Evolutionary conservation across 148 eudicot genomes (phyloP).

Genomic region (Arbutus unedo): DNA sequence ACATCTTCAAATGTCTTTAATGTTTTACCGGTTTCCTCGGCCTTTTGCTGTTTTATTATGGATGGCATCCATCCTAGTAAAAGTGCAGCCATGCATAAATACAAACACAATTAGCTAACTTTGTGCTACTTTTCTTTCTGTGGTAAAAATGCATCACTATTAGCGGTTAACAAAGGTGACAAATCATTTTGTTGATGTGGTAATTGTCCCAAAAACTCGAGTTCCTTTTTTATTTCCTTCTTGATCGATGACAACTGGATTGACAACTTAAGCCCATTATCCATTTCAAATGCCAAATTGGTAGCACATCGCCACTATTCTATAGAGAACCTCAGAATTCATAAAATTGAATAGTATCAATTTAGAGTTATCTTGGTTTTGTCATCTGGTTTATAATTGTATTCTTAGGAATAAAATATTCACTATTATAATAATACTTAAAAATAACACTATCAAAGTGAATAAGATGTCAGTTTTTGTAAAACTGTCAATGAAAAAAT

Average conservation of each 20-base stretch:
- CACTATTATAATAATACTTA: no score
- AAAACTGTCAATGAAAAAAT: no score
- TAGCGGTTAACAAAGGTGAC: not conserved
- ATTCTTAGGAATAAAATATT: not conserved
- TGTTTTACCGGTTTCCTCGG: not conserved
- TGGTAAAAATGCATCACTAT: not conserved
- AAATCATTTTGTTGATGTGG: not conserved
- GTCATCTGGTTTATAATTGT: not conserved
- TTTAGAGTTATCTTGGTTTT: not conserved
- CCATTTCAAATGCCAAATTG: not conserved
- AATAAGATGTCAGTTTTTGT: no score
- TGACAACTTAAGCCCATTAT: not conserved
- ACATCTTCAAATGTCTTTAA: not conserved
- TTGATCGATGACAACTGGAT: no score
- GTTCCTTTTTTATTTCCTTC: not conserved
- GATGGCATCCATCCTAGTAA: not conserved
- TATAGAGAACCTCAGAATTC: not conserved
- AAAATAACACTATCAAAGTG: no score
- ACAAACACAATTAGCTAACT: not conserved
- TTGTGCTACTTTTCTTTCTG: not conserved
- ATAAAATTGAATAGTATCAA: not conserved
- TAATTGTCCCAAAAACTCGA: not conserved
- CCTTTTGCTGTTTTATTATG: not conserved
- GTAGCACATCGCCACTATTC: not conserved
- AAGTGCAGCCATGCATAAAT: not conserved